These are phyloP conservation scores for Amanita pseudoporphyria DNA, from an alignment of 768 basidiomycete genomes.

Conservation along the genomic window DNA sequence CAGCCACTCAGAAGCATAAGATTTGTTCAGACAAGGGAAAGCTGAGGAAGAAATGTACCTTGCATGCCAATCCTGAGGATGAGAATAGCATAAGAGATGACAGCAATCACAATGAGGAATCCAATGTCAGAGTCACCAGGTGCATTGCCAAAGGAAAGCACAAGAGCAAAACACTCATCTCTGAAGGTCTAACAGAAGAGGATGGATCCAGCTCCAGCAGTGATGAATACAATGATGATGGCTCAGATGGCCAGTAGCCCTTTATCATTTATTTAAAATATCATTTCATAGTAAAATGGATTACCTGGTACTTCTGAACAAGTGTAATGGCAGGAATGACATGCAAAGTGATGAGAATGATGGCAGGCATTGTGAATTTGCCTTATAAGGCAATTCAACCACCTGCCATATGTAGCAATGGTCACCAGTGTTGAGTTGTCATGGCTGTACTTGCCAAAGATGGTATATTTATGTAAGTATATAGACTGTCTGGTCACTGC, in stretches of 20 bases:
- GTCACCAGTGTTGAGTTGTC: no score
- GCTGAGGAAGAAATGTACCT: not conserved
- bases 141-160: not conserved
- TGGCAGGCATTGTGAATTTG: not conserved
- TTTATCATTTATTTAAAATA: not conserved
- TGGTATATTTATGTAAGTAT: no score
- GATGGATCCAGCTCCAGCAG: no score
- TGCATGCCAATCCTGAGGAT: not conserved
- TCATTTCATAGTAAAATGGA: not conserved
- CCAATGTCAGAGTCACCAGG: not conserved
- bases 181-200: no score
- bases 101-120: not conserved
- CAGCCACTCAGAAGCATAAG: not conserved
- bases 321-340: no score
- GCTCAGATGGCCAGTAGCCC: not conserved
- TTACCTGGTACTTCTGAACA: no score
- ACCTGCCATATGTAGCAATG: no score
- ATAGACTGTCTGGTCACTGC: no score
- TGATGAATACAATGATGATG: no score
- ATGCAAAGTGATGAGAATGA: not conserved
- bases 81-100: not conserved
- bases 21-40: slow-evolving; percentile 1
- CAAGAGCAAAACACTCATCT: not conserved
- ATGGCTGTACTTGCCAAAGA: no score
- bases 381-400: not conserved